These are phyloP conservation scores for Coccomyxa sp. DNA, from an alignment of 139 green algal genomes.

Conservation along the genomic window DNA sequence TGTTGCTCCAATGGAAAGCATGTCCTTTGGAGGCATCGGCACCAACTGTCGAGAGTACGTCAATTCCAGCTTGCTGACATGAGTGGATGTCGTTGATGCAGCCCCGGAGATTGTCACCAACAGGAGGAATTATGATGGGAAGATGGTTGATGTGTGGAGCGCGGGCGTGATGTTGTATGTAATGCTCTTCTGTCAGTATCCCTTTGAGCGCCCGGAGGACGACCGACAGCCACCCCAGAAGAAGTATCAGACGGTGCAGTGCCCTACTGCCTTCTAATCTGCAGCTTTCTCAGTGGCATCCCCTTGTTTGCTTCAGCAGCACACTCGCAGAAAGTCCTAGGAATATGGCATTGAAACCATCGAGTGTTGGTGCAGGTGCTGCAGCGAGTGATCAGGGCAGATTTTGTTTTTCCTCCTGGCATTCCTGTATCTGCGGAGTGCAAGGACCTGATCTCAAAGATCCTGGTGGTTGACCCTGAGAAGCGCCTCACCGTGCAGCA, in stretches of 20 bases:
- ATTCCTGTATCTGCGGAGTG: background rate
- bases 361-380: background rate
- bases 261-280: background rate
- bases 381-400: constrained; percentile 14
- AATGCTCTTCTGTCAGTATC: constrained; percentile 64
- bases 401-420: constrained; percentile 34
- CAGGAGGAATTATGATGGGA: constrained; percentile 40
- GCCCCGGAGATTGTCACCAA: constrained; percentile 47
- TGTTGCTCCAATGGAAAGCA: too few species aligned
- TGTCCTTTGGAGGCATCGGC: too few species aligned
- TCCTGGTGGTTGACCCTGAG: constrained; percentile 55
- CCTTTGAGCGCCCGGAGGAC: constrained; percentile 46
- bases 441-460: constrained; percentile 54
- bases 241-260: background rate
- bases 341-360: background rate
- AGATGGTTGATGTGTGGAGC: constrained; percentile 47
- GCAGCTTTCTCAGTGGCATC: background rate
- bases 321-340: too few species aligned
- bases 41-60: too few species aligned
- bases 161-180: constrained; percentile 77
- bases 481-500: constrained; percentile 53
- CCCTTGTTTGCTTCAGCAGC: background rate
- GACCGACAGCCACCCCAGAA: constrained; percentile 12
- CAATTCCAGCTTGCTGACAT: too few species aligned
- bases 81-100: background rate